Percentiles rank a stretch among this genome's conserved stretches.
phyloP scores from a whole-genome alignment of 768 basidiomycete species.

The Suillus variegatus region DNA sequence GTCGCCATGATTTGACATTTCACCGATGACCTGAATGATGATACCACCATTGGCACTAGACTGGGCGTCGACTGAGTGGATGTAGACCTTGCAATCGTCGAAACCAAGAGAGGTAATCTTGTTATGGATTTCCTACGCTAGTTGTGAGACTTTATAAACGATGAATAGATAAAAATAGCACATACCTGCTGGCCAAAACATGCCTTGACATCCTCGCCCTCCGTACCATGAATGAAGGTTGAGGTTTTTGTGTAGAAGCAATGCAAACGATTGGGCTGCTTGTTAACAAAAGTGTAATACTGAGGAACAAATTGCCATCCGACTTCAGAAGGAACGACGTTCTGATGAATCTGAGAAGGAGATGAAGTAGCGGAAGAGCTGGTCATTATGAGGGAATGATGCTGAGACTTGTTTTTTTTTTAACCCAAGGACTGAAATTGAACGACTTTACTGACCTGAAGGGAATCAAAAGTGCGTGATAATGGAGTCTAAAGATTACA shows the following conservation, averaged over 20 bases:
- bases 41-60: conserved; percentile 94
- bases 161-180: conserved; percentile 12
- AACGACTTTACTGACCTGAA: conserved; percentile 19
- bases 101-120: conserved; percentile 94
- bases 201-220: conserved; percentile 90
- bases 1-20: conserved; percentile 92
- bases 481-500: conserved; percentile 40
- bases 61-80: conserved; percentile 97
- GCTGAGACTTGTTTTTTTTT: conserved; percentile 16
- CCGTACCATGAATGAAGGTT: conserved; percentile 95
- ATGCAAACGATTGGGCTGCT: conserved; percentile 94
- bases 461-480: conserved; percentile 40
- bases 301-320: conserved; percentile 99
- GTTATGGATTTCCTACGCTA: conserved; percentile 87
- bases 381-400: conserved; percentile 37
- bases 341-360: conserved; percentile 51
- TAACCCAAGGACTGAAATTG: not conserved
- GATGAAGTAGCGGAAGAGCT: conserved; percentile 35
- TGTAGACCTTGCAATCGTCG: conserved; percentile 97
- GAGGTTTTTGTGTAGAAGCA: conserved; percentile 99
- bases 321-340: conserved; percentile 89
- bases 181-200: conserved; percentile 91
- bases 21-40: conserved; percentile 98
- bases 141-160: conserved; percentile 7
- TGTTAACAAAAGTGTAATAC: conserved; percentile 99